A percentile compares a stretch with the other conserved stretches of the same genome.
These are phyloP conservation scores for Somion occarium DNA, from an alignment of 1,284 basidiomycete species.

Conservation along the genomic window DNA sequence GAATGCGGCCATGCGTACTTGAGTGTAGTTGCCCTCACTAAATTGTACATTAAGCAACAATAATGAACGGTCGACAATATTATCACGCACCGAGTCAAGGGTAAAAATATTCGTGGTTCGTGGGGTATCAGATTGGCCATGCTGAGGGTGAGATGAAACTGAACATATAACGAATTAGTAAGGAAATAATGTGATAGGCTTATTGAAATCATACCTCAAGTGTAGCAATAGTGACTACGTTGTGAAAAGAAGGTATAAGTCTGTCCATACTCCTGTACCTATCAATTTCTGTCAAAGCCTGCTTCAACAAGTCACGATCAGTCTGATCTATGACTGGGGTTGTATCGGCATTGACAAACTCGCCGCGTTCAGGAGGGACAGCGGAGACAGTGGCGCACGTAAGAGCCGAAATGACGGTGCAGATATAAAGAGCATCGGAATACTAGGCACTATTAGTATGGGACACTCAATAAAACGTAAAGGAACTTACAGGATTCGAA, in stretches of 20 bases:
- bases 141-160: constrained; percentile 83
- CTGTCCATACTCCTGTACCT: constrained; percentile 93
- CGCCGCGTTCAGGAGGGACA: constrained; percentile 71
- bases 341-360: constrained; percentile 65
- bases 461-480: constrained; percentile 3
- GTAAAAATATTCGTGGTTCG: constrained; percentile 80
- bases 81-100: constrained; percentile 74
- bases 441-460: constrained; percentile 45
- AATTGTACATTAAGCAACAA: constrained; percentile 12
- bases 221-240: constrained; percentile 87
- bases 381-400: constrained; percentile 75
- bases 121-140: constrained; percentile 79
- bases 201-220: constrained; percentile 69
- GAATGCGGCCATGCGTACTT: constrained; percentile 89
- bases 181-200: constrained; percentile 5
- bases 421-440: constrained; percentile 90
- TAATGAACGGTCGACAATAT: background rate
- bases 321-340: constrained; percentile 59
- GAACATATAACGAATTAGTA: constrained; percentile 4
- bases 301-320: constrained; percentile 63
- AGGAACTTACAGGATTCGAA: constrained; percentile 67
- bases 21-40: constrained; percentile 91
- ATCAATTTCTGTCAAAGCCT: constrained; percentile 79
- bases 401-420: constrained; percentile 80
- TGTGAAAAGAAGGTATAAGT: constrained; percentile 92